These are phyloP conservation scores for Pleurotus tuoliensis DNA, from an alignment of 768 basidiomycete species.

Conservation along the genomic window DNA sequence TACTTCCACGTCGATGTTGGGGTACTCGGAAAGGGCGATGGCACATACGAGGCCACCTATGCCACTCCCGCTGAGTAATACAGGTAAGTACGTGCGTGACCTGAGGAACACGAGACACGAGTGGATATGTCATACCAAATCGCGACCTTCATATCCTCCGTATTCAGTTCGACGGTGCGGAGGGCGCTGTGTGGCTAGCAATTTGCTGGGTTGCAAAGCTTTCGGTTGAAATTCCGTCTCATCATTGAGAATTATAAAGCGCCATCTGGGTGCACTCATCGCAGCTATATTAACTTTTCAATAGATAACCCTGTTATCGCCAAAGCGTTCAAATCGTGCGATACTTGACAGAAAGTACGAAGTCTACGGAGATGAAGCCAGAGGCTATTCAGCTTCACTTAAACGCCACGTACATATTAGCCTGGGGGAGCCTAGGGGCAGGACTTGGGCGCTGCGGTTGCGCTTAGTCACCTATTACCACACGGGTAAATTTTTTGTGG, in stretches of 20 bases:
- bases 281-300: not conserved
- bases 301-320: not conserved
- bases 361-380: not conserved
- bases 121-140: not conserved
- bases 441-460: too few relatives aligned
- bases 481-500: too few relatives aligned
- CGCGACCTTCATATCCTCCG: not conserved
- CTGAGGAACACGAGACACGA: not conserved
- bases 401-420: not conserved
- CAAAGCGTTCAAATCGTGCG: not conserved
- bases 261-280: not conserved
- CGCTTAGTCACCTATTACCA: too few relatives aligned
- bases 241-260: not conserved
- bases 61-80: not conserved
- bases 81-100: not conserved
- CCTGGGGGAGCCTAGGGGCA: too few relatives aligned
- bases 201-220: not conserved
- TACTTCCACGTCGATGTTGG: slow-evolving; percentile 27
- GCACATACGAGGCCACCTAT: not conserved
- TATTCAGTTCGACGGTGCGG: not conserved
- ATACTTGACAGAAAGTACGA: not conserved
- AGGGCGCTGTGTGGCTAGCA: not conserved
- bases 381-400: not conserved
- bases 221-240: not conserved
- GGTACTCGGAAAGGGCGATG: slow-evolving; percentile 12